Percentiles rank a stretch among this genome's conserved stretches.
These are phyloP conservation scores for Saccharomycopsis fermentans DNA, from an alignment of 805 yeast species.

Conservation along the genomic window DNA sequence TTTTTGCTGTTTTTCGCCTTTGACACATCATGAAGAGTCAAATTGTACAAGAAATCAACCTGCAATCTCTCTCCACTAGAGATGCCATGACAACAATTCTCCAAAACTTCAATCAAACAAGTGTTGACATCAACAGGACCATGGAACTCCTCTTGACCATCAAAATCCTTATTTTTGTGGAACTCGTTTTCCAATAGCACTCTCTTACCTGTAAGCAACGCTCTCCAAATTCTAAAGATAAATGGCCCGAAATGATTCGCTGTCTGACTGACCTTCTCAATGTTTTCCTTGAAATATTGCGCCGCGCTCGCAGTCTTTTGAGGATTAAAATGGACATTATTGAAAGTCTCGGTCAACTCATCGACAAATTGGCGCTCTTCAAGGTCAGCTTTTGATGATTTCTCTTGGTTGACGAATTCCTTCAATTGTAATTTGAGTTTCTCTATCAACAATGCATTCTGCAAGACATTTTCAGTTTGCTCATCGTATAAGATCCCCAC, in stretches of 20 bases:
- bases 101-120: not conserved
- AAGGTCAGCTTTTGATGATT: not conserved
- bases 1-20: not conserved
- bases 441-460: not conserved
- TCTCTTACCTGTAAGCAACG: slow-evolving; percentile 1
- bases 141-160: not conserved
- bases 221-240: slow-evolving; percentile 7
- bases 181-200: slow-evolving; percentile 9
- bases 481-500: slow-evolving; percentile 7
- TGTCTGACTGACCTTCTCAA: not conserved
- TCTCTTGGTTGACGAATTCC: not conserved
- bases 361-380: not conserved
- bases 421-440: not conserved
- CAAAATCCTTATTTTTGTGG: not conserved
- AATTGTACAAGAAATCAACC: not conserved
- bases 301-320: too few species aligned
- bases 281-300: not conserved
- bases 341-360: not conserved
- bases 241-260: slow-evolving; percentile 7
- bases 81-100: not conserved
- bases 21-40: not conserved
- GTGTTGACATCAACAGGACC: not conserved
- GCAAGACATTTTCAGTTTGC: not conserved
- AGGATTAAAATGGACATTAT: not conserved
- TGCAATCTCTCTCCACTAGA: not conserved